These are phyloP conservation scores for Sungouiozyma intestinalis DNA, from an alignment of 805 yeast species.

Conservation along the genomic window DNA sequence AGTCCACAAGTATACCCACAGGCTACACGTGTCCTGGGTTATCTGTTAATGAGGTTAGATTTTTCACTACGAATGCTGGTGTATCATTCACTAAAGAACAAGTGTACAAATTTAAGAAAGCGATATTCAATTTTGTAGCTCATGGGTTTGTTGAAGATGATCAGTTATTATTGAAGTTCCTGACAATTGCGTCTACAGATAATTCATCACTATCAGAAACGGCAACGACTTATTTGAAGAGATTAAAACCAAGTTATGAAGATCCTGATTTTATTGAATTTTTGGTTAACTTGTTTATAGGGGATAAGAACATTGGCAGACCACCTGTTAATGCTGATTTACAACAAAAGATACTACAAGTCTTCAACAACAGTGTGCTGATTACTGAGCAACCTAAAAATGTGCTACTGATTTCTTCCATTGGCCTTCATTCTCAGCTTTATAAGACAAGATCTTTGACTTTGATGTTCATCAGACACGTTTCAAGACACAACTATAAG, in stretches of 20 bases:
- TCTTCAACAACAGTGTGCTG: slow-evolving; percentile 40
- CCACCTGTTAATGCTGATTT: slow-evolving; percentile 46
- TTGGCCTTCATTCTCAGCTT: slow-evolving; percentile 47
- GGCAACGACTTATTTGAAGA: slow-evolving; percentile 43
- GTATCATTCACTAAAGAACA: slow-evolving; percentile 42
- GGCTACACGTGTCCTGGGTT: slow-evolving; percentile 55
- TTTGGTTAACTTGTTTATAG: slow-evolving; percentile 42
- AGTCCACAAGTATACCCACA: slow-evolving; percentile 31
- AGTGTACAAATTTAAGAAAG: slow-evolving; percentile 33
- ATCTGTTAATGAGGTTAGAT: slow-evolving; percentile 42
- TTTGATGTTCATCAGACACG: slow-evolving; percentile 56
- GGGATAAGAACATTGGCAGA: slow-evolving; percentile 31
- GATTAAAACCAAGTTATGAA: slow-evolving; percentile 44
- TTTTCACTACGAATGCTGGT: slow-evolving; percentile 63
- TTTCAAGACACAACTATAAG: slow-evolving; percentile 29
- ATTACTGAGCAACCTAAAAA: slow-evolving; percentile 34
- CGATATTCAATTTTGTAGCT: slow-evolving; percentile 28
- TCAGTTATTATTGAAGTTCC: slow-evolving; percentile 34
- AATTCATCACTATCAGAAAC: slow-evolving; percentile 41
- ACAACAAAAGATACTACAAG: slow-evolving; percentile 45
- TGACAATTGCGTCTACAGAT: slow-evolving; percentile 58
- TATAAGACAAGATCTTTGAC: slow-evolving; percentile 47
- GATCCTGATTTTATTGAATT: slow-evolving; percentile 33
- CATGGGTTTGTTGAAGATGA: slow-evolving; percentile 34
- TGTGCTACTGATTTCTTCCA: slow-evolving; percentile 41